These are phyloP conservation scores for Penicillium freii DNA, from an alignment of 2,329 filamentous ascomycete genomes.

Conservation along the genomic window DNA sequence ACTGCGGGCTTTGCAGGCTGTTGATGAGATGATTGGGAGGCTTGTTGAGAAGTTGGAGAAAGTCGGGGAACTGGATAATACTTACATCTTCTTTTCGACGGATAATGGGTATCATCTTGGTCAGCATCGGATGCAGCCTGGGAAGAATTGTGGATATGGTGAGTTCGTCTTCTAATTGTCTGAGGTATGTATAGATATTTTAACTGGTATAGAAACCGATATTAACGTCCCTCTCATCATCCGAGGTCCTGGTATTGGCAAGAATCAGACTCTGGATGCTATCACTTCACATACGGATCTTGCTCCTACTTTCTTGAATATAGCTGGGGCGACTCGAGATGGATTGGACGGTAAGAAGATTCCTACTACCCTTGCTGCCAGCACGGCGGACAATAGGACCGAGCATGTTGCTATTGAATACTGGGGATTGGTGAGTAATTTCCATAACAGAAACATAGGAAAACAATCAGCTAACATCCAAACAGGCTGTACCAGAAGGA, in stretches of 20 bases:
- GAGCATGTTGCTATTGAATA: constrained; percentile 61
- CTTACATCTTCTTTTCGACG: too few species aligned
- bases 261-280: constrained; percentile 42
- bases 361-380: constrained; percentile 35
- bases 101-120: too few species aligned
- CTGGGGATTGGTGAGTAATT: constrained; percentile 47
- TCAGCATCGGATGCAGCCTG: too few species aligned
- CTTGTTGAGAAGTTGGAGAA: too few species aligned
- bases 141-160: constrained; percentile 36
- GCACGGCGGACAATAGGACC: constrained; percentile 30
- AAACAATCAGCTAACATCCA: background rate
- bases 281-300: constrained; percentile 64
- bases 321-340: constrained; percentile 37
- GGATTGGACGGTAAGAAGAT: constrained; percentile 60
- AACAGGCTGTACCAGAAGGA: constrained; percentile 29
- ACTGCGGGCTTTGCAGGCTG: too few species aligned
- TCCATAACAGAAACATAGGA: constrained; percentile 1
- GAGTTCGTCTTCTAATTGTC: constrained; percentile 24
- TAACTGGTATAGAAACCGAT: constrained; percentile 39
- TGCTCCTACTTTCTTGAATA: constrained; percentile 58
- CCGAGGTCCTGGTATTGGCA: constrained; percentile 55
- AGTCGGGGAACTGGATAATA: too few species aligned
- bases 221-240: constrained; percentile 59
- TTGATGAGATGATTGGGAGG: too few species aligned
- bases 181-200: background rate